phyloP scores from a whole-genome alignment of 208 protist species.

The Wallacemonas sp. region DNA sequence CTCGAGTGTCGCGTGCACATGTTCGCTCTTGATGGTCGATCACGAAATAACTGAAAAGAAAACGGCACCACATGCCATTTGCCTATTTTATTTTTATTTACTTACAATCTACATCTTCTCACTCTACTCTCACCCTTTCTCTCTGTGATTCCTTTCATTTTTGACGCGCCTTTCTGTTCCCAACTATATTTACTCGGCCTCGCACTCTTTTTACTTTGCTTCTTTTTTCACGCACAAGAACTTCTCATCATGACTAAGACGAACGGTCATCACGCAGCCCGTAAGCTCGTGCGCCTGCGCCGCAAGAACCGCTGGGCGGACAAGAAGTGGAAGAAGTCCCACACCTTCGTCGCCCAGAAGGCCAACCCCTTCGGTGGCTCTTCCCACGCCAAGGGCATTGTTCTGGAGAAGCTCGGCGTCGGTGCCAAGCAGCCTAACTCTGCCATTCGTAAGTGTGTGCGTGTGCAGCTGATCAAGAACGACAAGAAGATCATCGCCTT shows the following conservation, averaged over 20 bases:
- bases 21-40: no score
- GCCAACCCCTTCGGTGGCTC: conserved; percentile 98
- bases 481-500: conserved; percentile 99
- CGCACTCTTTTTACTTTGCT: neutral
- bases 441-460: conserved; percentile 99
- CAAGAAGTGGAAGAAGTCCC: conserved; percentile 98
- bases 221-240: neutral
- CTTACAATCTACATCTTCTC: neutral
- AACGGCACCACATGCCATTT: neutral
- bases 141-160: neutral
- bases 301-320: conserved; percentile 97
- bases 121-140: neutral
- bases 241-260: conserved; percentile 92
- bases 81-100: neutral
- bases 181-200: neutral
- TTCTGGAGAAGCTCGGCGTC: conserved; percentile 99
- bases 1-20: no score
- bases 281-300: conserved; percentile 96
- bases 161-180: neutral
- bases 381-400: conserved; percentile 99
- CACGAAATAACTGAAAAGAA: neutral
- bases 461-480: conserved; percentile 99
- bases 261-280: conserved; percentile 96
- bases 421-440: conserved; percentile 99
- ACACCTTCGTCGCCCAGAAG: conserved; percentile 96